Evolutionary conservation across 2,329 filamentous ascomycete genomes (phyloP).

Genomic region (Paecilomyces fulvus): DNA sequence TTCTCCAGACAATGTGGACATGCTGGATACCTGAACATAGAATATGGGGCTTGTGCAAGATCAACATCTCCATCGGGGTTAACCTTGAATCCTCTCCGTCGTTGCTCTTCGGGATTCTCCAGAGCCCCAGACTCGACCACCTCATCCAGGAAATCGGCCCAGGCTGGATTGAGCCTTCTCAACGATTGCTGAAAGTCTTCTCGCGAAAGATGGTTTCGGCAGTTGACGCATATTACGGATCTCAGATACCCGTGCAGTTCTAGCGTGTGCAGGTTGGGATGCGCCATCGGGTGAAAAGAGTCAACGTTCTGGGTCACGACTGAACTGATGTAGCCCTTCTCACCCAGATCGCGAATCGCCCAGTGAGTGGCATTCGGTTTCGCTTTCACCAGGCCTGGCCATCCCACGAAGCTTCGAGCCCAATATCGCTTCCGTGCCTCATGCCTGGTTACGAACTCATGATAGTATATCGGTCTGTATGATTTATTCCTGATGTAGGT

Average conservation of each 20-base stretch:
- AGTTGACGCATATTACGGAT: slow-evolving; percentile 71
- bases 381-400: slow-evolving; percentile 73
- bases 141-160: slow-evolving; percentile 67
- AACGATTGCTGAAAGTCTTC: slow-evolving; percentile 68
- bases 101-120: slow-evolving; percentile 61
- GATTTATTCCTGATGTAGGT: slow-evolving; percentile 88
- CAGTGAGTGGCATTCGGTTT: slow-evolving; percentile 70
- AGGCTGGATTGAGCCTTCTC: slow-evolving; percentile 71
- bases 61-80: slow-evolving; percentile 96
- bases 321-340: slow-evolving; percentile 61
- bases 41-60: slow-evolving; percentile 76
- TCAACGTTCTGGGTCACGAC: slow-evolving; percentile 97
- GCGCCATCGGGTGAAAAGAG: slow-evolving; percentile 75
- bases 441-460: slow-evolving; percentile 76
- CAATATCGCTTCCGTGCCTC: slow-evolving; percentile 88
- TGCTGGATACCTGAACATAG: slow-evolving; percentile 81
- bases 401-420: slow-evolving; percentile 89
- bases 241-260: slow-evolving; percentile 90
- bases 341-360: slow-evolving; percentile 64
- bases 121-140: slow-evolving; percentile 68
- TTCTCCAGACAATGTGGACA: slow-evolving; percentile 69
- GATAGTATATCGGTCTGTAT: slow-evolving; percentile 86
- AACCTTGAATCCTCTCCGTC: slow-evolving; percentile 62
- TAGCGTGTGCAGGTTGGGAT: slow-evolving; percentile 64
- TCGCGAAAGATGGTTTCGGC: slow-evolving; percentile 62